Evolutionary conservation across 495 filamentous ascomycete genomes (phyloP).

Genomic region (Aspergillus carlsbadensis): DNA sequence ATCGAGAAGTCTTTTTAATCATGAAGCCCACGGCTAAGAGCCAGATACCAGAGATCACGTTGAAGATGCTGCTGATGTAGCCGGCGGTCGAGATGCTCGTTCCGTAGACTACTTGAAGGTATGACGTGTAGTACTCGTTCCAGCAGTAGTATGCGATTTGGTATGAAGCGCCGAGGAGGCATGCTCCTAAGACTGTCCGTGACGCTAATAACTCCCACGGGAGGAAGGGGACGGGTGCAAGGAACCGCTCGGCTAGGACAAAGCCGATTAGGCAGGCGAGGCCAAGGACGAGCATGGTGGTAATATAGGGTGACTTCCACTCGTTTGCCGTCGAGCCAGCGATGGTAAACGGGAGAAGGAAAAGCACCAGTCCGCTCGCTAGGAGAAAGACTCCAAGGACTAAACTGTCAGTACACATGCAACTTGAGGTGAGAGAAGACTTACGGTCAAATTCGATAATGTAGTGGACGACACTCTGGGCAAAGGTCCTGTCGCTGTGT

Average conservation of each 20-base stretch:
- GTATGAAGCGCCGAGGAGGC: conserved; percentile 53
- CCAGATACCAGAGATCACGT: conserved; percentile 45
- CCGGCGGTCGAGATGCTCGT: conserved; percentile 52
- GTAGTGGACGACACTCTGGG: conserved; percentile 49
- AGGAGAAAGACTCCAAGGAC: conserved; percentile 57
- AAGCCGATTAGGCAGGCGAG: conserved; percentile 53
- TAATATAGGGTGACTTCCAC: conserved; percentile 52
- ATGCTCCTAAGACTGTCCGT: conserved; percentile 64
- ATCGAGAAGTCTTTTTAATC: conserved; percentile 55
- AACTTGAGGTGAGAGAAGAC: not conserved
- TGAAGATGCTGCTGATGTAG: conserved; percentile 53
- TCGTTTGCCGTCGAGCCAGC: conserved; percentile 41
- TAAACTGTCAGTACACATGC: conserved; percentile 5
- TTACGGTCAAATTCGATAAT: conserved; percentile 57
- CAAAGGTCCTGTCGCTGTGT: conserved; percentile 35
- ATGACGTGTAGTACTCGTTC: conserved; percentile 64
- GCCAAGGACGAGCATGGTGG: conserved; percentile 57
- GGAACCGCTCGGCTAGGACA: conserved; percentile 52
- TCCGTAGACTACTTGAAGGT: conserved; percentile 70
- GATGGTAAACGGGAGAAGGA: conserved; percentile 61
- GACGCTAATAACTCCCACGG: conserved; percentile 56
- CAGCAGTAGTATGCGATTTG: conserved; percentile 56
- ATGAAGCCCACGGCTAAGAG: conserved; percentile 47
- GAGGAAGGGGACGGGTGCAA: conserved; percentile 58
- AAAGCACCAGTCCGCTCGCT: conserved; percentile 55